Percentiles rank a stretch among this genome's conserved stretches.
These are phyloP conservation scores for Adansonia rubrostipa DNA, from an alignment of 441 rosid species.

Conservation along the genomic window DNA sequence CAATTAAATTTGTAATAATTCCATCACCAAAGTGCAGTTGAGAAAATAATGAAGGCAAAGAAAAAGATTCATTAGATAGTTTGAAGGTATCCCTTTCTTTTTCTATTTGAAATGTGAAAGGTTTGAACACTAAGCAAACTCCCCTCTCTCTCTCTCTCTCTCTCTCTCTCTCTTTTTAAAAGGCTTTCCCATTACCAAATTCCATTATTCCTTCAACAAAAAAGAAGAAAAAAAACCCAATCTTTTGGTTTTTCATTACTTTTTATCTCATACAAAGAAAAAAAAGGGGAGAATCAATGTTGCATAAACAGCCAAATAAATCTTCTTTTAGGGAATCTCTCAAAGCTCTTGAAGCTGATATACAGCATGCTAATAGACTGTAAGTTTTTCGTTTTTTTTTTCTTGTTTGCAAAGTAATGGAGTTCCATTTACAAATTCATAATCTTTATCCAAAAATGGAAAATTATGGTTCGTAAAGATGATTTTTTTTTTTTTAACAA, in stretches of 20 bases:
- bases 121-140: conserved; percentile 55
- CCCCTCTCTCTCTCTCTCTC: background rate
- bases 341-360: conserved; percentile 74
- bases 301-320: conserved; percentile 50
- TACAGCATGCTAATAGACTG: conserved; percentile 77
- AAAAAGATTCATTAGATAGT: conserved; percentile 27
- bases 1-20: no score
- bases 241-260: background rate
- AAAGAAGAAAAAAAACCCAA: conserved; percentile 11
- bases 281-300: conserved; percentile 41
- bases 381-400: conserved; percentile 32
- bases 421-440: background rate
- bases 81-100: conserved; percentile 54
- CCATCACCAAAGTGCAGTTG: conserved; percentile 16
- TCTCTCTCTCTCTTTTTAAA: background rate
- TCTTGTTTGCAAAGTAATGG: background rate
- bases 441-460: background rate
- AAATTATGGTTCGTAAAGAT: background rate
- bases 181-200: conserved; percentile 26
- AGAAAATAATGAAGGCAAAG: conserved; percentile 25
- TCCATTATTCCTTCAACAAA: conserved; percentile 29
- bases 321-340: conserved; percentile 72
- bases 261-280: background rate
- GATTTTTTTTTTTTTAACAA: background rate
- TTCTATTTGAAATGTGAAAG: conserved; percentile 36